Percentiles rank a stretch among this genome's conserved stretches.
Evolutionary conservation across 2,329 filamentous ascomycete species (phyloP).

Genomic region (Fusarium coffeatum): DNA sequence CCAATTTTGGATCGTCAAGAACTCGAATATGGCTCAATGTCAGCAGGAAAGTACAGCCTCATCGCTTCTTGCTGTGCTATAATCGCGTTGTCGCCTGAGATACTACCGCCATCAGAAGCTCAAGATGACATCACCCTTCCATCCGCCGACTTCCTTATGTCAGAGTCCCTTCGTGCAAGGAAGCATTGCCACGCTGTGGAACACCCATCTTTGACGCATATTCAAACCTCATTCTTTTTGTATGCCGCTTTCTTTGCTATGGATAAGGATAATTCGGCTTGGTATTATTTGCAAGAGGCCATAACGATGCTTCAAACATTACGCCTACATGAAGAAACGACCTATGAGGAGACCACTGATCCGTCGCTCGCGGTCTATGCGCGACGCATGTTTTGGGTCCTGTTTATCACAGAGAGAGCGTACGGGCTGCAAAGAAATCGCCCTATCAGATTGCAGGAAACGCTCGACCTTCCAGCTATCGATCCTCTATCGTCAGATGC

Average conservation of each 20-base stretch:
- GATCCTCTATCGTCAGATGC: slow-evolving; percentile 32
- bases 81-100: slow-evolving; percentile 47
- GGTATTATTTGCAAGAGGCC: slow-evolving; percentile 49
- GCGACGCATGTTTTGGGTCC: slow-evolving; percentile 47
- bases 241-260: slow-evolving; percentile 48
- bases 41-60: slow-evolving; percentile 44
- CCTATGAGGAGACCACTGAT: slow-evolving; percentile 33
- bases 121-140: slow-evolving; percentile 27
- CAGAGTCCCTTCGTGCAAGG: slow-evolving; percentile 46
- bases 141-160: slow-evolving; percentile 41
- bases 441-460: slow-evolving; percentile 43
- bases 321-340: slow-evolving; percentile 46
- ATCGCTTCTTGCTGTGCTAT: slow-evolving; percentile 48
- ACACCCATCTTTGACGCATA: slow-evolving; percentile 43
- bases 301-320: slow-evolving; percentile 47
- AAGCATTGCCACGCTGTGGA: slow-evolving; percentile 43
- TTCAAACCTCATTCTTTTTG: slow-evolving; percentile 51
- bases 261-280: slow-evolving; percentile 50
- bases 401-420: slow-evolving; percentile 51
- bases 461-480: slow-evolving; percentile 39
- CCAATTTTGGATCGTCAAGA: slow-evolving; percentile 46
- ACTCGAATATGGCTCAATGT: slow-evolving; percentile 15
- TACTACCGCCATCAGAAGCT: slow-evolving; percentile 19
- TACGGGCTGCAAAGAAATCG: slow-evolving; percentile 50
- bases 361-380: slow-evolving; percentile 25